A percentile compares a stretch with the other conserved stretches of the same genome.
Conservation (phyloP, 805 yeast genomes). For the Spathaspora gorwiae region DNA sequence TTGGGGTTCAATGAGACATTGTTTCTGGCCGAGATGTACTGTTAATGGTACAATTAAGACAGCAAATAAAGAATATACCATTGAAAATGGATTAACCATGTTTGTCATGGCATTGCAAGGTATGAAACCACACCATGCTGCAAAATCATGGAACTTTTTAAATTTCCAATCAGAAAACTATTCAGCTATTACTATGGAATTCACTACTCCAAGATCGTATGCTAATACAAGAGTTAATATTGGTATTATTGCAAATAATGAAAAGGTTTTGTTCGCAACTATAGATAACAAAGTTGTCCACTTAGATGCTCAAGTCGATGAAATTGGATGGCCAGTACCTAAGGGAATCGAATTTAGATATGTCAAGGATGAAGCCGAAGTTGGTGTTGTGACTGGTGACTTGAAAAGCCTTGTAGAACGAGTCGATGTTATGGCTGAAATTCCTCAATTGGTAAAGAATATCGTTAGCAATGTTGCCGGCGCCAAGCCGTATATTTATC, state of each 20-base stretch:
- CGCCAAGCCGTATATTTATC: slow-evolving; percentile 94
- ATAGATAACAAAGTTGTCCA: slow-evolving; percentile 64
- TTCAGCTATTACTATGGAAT: slow-evolving; percentile 88
- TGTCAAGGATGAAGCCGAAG: slow-evolving; percentile 38
- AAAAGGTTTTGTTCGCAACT: slow-evolving; percentile 59
- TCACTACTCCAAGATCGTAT: slow-evolving; percentile 88
- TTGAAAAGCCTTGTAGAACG: slow-evolving; percentile 70
- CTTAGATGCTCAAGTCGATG: slow-evolving; percentile 51
- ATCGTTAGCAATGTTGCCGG: slow-evolving; percentile 94
- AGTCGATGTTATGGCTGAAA: slow-evolving; percentile 96
- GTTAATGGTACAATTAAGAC: slow-evolving; percentile 61
- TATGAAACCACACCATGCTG: slow-evolving; percentile 99
- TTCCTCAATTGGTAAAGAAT: slow-evolving; percentile 89
- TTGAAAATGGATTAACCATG: slow-evolving; percentile 57
- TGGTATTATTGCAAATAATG: slow-evolving; percentile 66
- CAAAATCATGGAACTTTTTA: slow-evolving; percentile 92
- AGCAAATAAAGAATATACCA: slow-evolving; percentile 16
- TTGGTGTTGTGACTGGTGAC: slow-evolving; percentile 55
- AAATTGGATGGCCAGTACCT: slow-evolving; percentile 92
- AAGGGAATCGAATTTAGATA: slow-evolving; percentile 54
- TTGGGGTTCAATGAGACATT: slow-evolving; percentile 97
- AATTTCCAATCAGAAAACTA: slow-evolving; percentile 76
- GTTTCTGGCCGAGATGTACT: slow-evolving; percentile 90
- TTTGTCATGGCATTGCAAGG: slow-evolving; percentile 97
- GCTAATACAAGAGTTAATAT: slow-evolving; percentile 75